Percentiles rank a stretch among this genome's conserved stretches.
phyloP scores from a whole-genome alignment of 306 rosid genomes.

The Cucurbita ficifolia region DNA sequence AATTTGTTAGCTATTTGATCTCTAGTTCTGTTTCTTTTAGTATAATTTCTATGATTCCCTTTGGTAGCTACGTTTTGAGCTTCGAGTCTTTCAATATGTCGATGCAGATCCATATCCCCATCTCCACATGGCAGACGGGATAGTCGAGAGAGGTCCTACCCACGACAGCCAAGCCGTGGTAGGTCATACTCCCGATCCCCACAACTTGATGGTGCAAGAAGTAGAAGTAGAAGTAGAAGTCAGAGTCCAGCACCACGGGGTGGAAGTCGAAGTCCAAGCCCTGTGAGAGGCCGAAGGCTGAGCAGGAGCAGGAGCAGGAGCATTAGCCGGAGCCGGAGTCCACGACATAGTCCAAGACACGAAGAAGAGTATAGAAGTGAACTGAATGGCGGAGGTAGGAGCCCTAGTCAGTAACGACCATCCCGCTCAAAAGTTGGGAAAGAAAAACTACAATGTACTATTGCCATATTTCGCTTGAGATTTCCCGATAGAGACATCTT shows the following conservation, averaged over 20 bases:
- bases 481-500: neutral
- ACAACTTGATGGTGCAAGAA: slow-evolving; percentile 47
- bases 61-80: neutral
- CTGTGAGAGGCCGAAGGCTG: neutral
- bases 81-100: neutral
- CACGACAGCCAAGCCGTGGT: slow-evolving; percentile 30
- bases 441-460: neutral
- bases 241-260: slow-evolving; percentile 48
- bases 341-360: slow-evolving; percentile 10
- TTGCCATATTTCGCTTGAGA: neutral
- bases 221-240: slow-evolving; percentile 62
- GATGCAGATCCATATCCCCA: slow-evolving; percentile 61
- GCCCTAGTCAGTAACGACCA: slow-evolving; percentile 25
- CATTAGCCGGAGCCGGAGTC: slow-evolving; percentile 25
- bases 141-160: slow-evolving; percentile 48
- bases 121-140: slow-evolving; percentile 61
- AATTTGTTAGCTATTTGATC: neutral
- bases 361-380: slow-evolving; percentile 32
- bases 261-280: slow-evolving; percentile 8
- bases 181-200: slow-evolving; percentile 59
- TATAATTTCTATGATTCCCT: neutral
- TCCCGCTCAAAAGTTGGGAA: neutral
- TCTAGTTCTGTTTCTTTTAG: neutral
- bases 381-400: slow-evolving; percentile 35
- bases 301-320: slow-evolving; percentile 23